These are phyloP conservation scores for Adansonia gregorii DNA, from an alignment of 441 rosid species.

Conservation along the genomic window DNA sequence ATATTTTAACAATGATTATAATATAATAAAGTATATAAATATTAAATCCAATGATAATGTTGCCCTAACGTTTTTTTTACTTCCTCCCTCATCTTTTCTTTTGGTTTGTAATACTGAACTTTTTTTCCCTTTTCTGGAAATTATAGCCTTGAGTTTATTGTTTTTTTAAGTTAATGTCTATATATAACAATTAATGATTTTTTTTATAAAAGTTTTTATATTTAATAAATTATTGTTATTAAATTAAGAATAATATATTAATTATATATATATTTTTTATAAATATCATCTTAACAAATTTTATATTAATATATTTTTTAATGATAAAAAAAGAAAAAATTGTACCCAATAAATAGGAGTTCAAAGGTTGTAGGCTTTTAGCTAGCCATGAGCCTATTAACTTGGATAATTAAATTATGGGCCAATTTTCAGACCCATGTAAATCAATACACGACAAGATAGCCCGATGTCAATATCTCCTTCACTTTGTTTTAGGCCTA, in stretches of 20 bases:
- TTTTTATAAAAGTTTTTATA: neutral
- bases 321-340: neutral
- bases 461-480: neutral
- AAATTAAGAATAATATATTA: too few species aligned
- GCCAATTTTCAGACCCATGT: neutral
- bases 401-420: neutral
- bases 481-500: neutral
- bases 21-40: too few species aligned
- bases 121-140: neutral
- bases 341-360: neutral
- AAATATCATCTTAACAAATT: too few species aligned
- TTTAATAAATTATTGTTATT: too few species aligned
- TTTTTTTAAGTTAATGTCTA: neutral
- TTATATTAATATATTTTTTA: neutral
- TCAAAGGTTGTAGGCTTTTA: neutral
- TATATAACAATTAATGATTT: neutral
- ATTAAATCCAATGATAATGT: too few species aligned
- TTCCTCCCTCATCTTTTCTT: neutral
- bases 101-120: neutral
- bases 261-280: too few species aligned
- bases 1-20: too few species aligned
- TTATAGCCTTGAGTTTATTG: neutral
- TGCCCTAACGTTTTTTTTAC: neutral
- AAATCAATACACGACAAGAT: neutral
- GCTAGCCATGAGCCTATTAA: neutral